phyloP scores from a whole-genome alignment of 2,329 filamentous ascomycete genomes.

The Chaetoscypha palmicola region DNA sequence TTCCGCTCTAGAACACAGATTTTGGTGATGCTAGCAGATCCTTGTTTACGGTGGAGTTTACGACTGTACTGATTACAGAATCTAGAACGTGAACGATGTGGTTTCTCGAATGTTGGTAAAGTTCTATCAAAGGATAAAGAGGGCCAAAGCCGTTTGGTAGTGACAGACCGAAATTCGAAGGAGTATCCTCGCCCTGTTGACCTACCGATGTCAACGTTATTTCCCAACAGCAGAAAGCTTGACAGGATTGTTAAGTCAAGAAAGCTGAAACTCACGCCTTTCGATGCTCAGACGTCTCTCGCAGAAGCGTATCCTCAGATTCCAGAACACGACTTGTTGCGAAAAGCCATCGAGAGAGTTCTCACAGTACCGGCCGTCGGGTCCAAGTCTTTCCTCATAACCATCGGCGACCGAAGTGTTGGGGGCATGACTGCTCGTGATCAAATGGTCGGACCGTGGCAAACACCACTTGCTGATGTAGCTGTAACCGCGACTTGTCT shows the following conservation, averaged over 20 bases:
- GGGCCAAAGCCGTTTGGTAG: constrained; percentile 64
- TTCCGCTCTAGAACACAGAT: too few species aligned
- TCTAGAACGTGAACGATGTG: constrained; percentile 76
- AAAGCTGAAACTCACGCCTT: constrained; percentile 59
- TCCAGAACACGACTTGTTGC: constrained; percentile 36
- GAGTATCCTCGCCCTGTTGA: constrained; percentile 76
- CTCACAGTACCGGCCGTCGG: constrained; percentile 82
- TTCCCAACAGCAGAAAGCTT: constrained; percentile 81
- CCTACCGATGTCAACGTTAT: constrained; percentile 79
- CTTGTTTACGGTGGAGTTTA: too few species aligned
- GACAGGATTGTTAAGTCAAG: constrained; percentile 66
- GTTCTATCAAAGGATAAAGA: constrained; percentile 55
- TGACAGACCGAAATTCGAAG: constrained; percentile 73
- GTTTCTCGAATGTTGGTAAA: constrained; percentile 83
- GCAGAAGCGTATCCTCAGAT: constrained; percentile 42
- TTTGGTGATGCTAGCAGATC: too few species aligned
- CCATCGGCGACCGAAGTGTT: constrained; percentile 87
- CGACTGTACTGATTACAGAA: too few species aligned
- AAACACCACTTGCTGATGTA: constrained; percentile 87
- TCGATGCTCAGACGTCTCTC: constrained; percentile 62
- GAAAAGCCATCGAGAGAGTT: constrained; percentile 70
- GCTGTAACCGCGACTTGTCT: constrained; percentile 80
- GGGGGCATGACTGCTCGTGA: constrained; percentile 84
- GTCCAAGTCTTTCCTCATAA: constrained; percentile 97
- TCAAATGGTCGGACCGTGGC: constrained; percentile 96